These are phyloP conservation scores for Trichomonas vaginalis DNA, from an alignment of 208 protist genomes.

Conservation along the genomic window DNA sequence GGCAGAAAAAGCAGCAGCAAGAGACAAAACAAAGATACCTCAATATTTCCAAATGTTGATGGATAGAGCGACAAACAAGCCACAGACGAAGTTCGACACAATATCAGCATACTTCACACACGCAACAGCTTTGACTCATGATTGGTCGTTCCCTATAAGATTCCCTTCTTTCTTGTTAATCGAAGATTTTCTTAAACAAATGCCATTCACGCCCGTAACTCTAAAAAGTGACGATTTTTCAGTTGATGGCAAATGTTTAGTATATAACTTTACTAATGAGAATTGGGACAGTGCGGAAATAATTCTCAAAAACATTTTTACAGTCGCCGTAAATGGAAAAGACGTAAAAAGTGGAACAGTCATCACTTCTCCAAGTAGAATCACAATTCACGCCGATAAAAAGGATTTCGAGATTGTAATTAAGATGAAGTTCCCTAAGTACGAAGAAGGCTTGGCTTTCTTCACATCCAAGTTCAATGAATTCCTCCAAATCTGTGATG, in stretches of 20 bases:
- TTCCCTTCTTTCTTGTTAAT: not conserved
- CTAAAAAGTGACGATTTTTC: not conserved
- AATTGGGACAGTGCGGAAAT: not conserved
- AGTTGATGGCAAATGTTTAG: not conserved
- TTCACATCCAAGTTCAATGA: not conserved
- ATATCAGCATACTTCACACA: not conserved
- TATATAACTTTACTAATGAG: not conserved
- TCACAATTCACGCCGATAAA: not conserved
- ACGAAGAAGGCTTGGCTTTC: not conserved
- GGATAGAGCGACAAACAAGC: not conserved
- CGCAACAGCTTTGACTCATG: not conserved
- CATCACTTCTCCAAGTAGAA: not conserved
- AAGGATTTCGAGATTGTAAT: not conserved
- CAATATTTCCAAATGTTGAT: not conserved
- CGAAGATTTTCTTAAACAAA: not conserved
- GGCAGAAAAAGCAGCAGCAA: not conserved
- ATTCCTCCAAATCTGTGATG: not conserved
- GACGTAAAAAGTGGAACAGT: not conserved
- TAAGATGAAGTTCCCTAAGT: not conserved
- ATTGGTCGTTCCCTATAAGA: not conserved
- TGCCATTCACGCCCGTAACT: not conserved
- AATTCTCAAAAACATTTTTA: not conserved
- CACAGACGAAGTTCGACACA: not conserved
- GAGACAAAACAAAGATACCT: not conserved
- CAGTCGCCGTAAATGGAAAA: not conserved